A percentile compares a stretch with the other conserved stretches of the same genome.
phyloP scores from a whole-genome alignment of 2,329 filamentous ascomycete species.

The Sporothrix humicola region DNA sequence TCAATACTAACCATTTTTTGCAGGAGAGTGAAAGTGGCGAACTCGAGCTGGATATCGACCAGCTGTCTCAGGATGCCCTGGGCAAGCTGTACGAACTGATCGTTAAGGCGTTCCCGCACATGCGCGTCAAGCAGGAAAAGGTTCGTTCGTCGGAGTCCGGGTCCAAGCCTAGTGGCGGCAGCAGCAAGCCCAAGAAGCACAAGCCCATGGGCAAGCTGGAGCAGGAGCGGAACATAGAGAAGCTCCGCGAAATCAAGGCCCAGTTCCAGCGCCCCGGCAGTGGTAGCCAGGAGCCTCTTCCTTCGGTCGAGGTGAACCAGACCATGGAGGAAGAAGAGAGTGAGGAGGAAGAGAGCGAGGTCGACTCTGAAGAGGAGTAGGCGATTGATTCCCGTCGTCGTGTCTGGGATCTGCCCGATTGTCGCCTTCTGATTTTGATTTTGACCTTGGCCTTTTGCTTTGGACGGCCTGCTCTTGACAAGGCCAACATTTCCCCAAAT shows the following conservation, averaged over 20 bases:
- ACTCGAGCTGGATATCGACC: conserved; percentile 65
- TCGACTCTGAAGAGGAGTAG: conserved; percentile 55
- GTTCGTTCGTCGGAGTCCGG: conserved; percentile 40
- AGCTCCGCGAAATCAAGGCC: conserved; percentile 66
- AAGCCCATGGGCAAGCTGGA: conserved; percentile 77
- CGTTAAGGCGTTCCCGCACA: conserved; percentile 48
- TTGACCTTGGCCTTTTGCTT: background rate
- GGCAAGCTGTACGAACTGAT: conserved; percentile 57
- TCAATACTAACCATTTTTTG: conserved; percentile 32
- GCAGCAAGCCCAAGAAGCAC: conserved; percentile 70
- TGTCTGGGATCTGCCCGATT: too few relatives aligned
- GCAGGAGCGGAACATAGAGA: conserved; percentile 70
- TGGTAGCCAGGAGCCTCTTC: conserved; percentile 54
- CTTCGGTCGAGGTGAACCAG: conserved; percentile 47
- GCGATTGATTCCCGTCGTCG: background rate
- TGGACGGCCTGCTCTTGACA: too few relatives aligned
- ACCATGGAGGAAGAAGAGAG: conserved; percentile 48
- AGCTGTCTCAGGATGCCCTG: conserved; percentile 61
- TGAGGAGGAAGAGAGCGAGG: conserved; percentile 51
- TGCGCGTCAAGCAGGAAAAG: conserved; percentile 46
- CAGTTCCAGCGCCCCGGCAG: conserved; percentile 54
- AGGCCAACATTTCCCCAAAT: too few relatives aligned
- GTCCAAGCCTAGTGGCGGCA: conserved; percentile 41
- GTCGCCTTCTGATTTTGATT: background rate
- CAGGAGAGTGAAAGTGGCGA: conserved; percentile 66